Evolutionary conservation across 805 yeast genomes (phyloP).

Genomic region (Myxozyma udenii): DNA sequence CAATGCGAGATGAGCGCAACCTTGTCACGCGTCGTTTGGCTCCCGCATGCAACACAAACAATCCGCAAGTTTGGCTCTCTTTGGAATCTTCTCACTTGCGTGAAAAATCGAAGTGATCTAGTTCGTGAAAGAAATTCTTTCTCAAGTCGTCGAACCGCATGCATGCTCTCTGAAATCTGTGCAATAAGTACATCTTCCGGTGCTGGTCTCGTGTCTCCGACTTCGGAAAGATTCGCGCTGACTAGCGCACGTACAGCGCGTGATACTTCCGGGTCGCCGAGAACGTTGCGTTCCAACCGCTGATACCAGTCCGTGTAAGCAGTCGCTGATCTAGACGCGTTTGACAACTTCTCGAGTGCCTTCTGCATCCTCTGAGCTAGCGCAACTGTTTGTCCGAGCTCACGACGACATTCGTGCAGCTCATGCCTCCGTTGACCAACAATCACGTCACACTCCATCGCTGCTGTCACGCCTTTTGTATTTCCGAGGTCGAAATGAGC

Average conservation of each 20-base stretch:
- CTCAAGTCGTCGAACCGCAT: constrained; percentile 4
- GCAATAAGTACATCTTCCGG: constrained; percentile 5
- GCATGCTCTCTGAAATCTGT: constrained; percentile 1
- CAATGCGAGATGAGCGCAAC: constrained; percentile 7
- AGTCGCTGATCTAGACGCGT: background rate
- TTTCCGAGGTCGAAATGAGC: constrained; percentile 9
- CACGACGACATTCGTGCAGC: constrained; percentile 5
- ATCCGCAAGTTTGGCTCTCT: background rate
- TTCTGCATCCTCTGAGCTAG: constrained; percentile 7
- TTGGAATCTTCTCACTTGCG: background rate
- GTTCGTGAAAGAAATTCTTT: constrained; percentile 7
- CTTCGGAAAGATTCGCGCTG: background rate
- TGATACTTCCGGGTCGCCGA: constrained; percentile 8
- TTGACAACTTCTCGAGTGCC: background rate
- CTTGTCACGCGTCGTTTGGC: background rate
- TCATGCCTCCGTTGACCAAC: background rate
- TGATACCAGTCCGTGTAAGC: constrained; percentile 5
- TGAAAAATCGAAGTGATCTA: constrained; percentile 7
- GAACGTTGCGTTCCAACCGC: background rate
- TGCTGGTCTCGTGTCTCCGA: background rate
- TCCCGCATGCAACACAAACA: constrained; percentile 4
- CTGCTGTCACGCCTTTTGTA: background rate
- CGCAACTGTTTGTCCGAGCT: background rate
- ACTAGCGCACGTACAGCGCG: background rate
- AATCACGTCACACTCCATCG: constrained; percentile 7